These are phyloP conservation scores for Aeschynomene evenia DNA, from an alignment of 306 rosid genomes.

Conservation along the genomic window DNA sequence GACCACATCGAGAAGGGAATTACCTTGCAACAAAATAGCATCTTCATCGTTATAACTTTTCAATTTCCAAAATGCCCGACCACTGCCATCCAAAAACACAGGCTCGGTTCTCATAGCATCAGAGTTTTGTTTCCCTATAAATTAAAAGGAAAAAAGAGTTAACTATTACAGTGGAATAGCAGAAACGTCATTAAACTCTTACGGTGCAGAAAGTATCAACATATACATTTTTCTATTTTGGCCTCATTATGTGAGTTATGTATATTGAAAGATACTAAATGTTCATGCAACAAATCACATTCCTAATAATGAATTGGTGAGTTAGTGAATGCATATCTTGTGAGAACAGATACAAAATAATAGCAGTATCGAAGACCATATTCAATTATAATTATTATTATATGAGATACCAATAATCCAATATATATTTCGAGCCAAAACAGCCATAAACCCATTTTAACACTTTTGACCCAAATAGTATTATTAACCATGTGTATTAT, in stretches of 20 bases:
- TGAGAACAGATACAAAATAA: background rate
- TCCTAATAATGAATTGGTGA: background rate
- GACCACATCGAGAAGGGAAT: too few species aligned
- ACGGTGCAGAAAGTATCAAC: background rate
- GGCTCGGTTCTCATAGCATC: slow-evolving; percentile 35
- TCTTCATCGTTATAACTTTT: slow-evolving; percentile 13
- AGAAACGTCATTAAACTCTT: slow-evolving; percentile 2
- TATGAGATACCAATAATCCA: background rate
- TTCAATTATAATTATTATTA: background rate
- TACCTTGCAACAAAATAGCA: slow-evolving; percentile 46
- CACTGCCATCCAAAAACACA: slow-evolving; percentile 23
- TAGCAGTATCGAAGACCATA: background rate
- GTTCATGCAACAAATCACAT: slow-evolving; percentile 6
- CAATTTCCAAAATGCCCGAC: slow-evolving; percentile 39
- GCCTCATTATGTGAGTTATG: background rate
- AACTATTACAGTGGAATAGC: background rate
- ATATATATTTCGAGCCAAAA: too few species aligned
- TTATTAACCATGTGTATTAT: too few species aligned
- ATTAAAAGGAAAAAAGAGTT: background rate
- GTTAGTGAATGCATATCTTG: background rate
- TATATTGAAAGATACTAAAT: background rate
- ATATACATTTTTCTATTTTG: background rate
- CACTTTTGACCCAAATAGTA: too few species aligned
- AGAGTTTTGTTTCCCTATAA: slow-evolving; percentile 26
- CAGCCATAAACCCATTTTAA: too few species aligned